Base-by-base conservation (phyloP, 1,139 yeast species). In the Suhomyces kunorum region DNA sequence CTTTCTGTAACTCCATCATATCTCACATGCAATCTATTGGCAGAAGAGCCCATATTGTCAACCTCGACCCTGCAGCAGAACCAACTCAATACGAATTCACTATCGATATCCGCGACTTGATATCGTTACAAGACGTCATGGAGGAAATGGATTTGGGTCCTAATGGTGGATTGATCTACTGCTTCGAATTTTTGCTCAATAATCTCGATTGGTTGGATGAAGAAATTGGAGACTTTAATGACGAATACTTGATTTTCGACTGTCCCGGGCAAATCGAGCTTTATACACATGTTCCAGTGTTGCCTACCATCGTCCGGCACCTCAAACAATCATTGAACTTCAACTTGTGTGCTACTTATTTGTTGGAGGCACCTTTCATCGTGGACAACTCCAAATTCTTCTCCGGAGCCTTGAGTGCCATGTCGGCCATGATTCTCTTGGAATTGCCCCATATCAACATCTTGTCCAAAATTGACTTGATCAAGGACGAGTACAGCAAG, bases 261-360 rank as follows among this genome's bases (percentile, higher is more conserved):
- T 90, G 98, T 63, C 99, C 99, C 0, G 98, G 98, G 1, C 99
- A 92, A 61, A 90, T 94, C 47, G 99, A 92, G 61, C 74, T 92
- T 28, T 92, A 92, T 61, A 89, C 96, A 3, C 99, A 92, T 62
- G 81, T 90, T 24, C 98, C 98, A 0, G 92, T 89, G 6, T 71
- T 92, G 35, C 98, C 98, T 2, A 78, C 88, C 5, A 80, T 92
- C 12, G 94, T 88, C 8, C 81, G 80, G 50, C 98, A 92, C 64
- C 71, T 92, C 50, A 85, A 83, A 54, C 79, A 80, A 43, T 83
- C 80, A 48, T 69, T 90, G 55, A 87, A 86, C 57, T 90, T 92
- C 68, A 86, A 82, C 47, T 66, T 94, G 17, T 92, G 98, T 70
- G 97, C 97, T 9, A 81, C 96, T 0, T 94, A 92, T 63, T 68